phyloP scores from a whole-genome alignment of 257 asterid species.

The Leptodermis oblonga region DNA sequence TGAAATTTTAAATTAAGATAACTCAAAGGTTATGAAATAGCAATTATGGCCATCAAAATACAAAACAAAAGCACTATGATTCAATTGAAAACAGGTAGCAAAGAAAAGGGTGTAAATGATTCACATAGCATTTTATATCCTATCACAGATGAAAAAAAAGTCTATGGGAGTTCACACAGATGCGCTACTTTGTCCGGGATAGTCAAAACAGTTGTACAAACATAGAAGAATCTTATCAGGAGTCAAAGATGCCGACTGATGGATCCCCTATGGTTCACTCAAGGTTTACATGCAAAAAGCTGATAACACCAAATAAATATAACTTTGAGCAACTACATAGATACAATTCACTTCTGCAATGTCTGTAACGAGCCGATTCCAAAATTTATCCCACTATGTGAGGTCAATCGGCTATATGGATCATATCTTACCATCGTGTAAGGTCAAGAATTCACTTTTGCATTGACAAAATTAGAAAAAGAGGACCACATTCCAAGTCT shows the following conservation, averaged over 20 bases:
- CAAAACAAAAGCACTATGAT: neutral
- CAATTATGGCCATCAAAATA: neutral
- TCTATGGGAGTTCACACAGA: neutral
- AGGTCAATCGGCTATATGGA: too few species aligned
- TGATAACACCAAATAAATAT: neutral
- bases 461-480: neutral
- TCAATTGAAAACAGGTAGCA: neutral
- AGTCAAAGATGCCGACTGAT: neutral
- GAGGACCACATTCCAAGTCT: neutral
- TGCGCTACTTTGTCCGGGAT: neutral
- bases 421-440: too few species aligned
- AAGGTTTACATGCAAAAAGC: neutral
- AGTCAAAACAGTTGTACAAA: neutral
- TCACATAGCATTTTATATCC: neutral
- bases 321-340: neutral
- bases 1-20: neutral
- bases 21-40: neutral
- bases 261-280: neutral
- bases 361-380: too few species aligned
- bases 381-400: too few species aligned
- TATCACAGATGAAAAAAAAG: neutral
- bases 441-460: too few species aligned
- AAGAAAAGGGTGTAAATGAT: neutral
- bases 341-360: neutral
- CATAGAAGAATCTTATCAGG: neutral